Evolutionary conservation across 441 rosid species (phyloP).

Genomic region (Corymbia calophylla): DNA sequence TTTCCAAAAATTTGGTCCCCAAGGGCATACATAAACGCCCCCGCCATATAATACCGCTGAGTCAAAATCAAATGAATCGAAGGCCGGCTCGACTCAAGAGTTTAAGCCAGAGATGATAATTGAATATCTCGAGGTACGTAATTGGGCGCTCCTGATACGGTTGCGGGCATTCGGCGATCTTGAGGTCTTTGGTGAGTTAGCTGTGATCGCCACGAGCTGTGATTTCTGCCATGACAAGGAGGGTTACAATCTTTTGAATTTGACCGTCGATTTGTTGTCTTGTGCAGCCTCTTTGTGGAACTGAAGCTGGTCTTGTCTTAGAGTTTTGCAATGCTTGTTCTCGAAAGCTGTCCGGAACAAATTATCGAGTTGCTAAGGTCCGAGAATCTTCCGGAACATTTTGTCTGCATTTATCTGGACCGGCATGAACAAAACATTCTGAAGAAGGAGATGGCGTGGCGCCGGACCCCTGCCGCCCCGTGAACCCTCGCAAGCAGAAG

Average conservation of each 20-base stretch:
- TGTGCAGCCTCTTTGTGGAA: slow-evolving; percentile 77
- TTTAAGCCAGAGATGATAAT: slow-evolving; percentile 76
- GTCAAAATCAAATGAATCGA: slow-evolving; percentile 46
- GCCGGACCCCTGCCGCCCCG: not conserved
- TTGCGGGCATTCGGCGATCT: not conserved
- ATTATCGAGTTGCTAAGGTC: slow-evolving; percentile 77
- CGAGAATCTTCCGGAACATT: slow-evolving; percentile 84
- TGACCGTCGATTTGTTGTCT: not conserved
- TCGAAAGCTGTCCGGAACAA: slow-evolving; percentile 86
- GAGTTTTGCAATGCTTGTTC: slow-evolving; percentile 92
- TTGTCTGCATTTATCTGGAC: slow-evolving; percentile 81
- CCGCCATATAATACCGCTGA: slow-evolving; percentile 19
- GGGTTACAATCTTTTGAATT: not conserved
- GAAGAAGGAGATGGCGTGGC: not conserved
- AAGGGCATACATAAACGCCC: not conserved
- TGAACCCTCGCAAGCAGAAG: not conserved
- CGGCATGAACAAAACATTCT: slow-evolving; percentile 85
- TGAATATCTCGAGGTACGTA: slow-evolving; percentile 78
- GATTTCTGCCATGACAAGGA: accelerated
- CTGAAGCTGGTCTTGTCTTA: slow-evolving; percentile 91
- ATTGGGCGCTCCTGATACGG: not conserved
- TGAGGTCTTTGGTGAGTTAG: not conserved
- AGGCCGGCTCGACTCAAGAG: slow-evolving; percentile 32
- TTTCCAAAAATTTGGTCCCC: not conserved
- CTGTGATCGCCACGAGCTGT: not conserved